Evolutionary conservation across 495 filamentous ascomycete genomes (phyloP).

Genomic region (Mycothermus thermophilus): DNA sequence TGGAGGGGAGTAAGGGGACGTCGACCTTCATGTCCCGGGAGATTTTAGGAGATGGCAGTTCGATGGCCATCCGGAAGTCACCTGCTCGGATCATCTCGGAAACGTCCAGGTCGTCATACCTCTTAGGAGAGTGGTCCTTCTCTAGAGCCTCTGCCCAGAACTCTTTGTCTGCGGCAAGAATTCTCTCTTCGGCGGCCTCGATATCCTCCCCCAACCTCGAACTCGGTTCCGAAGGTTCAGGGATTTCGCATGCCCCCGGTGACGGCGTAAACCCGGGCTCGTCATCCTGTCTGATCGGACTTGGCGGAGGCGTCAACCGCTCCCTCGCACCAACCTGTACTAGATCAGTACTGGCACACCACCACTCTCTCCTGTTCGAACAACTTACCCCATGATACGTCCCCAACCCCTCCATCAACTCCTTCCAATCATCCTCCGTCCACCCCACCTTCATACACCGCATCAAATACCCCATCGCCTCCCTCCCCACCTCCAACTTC

Average conservation of each 20-base stretch:
- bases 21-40: slow-evolving; percentile 14
- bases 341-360: too few relatives aligned
- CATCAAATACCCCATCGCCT: slow-evolving; percentile 9
- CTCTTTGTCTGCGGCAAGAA: slow-evolving; percentile 9
- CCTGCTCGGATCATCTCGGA: slow-evolving; percentile 13
- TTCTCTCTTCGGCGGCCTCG: slow-evolving; percentile 26
- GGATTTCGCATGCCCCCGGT: slow-evolving; percentile 33
- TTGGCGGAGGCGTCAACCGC: slow-evolving; percentile 45
- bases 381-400: slow-evolving; percentile 25
- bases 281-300: slow-evolving; percentile 29
- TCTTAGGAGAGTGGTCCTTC: slow-evolving; percentile 4
- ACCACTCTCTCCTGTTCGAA: too few relatives aligned
- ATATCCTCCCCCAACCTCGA: slow-evolving; percentile 35
- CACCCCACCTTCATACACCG: slow-evolving; percentile 23
- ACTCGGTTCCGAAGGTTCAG: slow-evolving; percentile 36
- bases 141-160: slow-evolving; percentile 9
- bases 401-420: slow-evolving; percentile 18
- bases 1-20: slow-evolving; percentile 11
- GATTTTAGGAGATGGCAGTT: slow-evolving; percentile 1
- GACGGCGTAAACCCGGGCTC: slow-evolving; percentile 33
- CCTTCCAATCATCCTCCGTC: slow-evolving; percentile 20
- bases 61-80: slow-evolving; percentile 2
- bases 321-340: slow-evolving; percentile 18
- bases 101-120: slow-evolving; percentile 13
- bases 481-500: slow-evolving; percentile 9